These are phyloP conservation scores for Podochytrium sp. DNA, from an alignment of 192 early-diverging fungal genomes.

Conservation along the genomic window DNA sequence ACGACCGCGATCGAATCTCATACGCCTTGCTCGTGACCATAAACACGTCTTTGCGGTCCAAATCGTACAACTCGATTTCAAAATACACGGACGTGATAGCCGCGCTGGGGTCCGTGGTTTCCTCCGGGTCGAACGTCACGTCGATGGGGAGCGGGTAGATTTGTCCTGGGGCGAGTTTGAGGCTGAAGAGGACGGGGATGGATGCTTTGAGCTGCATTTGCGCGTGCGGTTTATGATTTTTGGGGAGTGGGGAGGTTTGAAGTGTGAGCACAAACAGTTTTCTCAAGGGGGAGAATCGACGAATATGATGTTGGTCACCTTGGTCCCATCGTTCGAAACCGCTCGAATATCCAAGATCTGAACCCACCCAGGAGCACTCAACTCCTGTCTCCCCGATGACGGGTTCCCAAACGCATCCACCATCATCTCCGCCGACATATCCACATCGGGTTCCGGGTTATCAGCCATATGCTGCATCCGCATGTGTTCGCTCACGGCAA, in stretches of 20 bases:
- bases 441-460: background rate
- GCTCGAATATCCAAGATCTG: constrained; percentile 37
- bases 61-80: constrained; percentile 33
- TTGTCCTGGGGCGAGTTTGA: constrained; percentile 57
- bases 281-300: background rate
- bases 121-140: constrained; percentile 31
- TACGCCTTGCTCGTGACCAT: constrained; percentile 28
- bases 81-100: constrained; percentile 24
- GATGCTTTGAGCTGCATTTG: constrained; percentile 18
- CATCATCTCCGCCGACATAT: background rate
- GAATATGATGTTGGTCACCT: constrained; percentile 8
- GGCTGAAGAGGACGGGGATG: constrained; percentile 42
- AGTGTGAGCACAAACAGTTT: too few species aligned
- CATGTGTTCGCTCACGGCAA: background rate
- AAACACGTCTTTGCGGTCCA: constrained; percentile 35
- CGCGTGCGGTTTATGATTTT: background rate
- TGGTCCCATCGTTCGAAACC: constrained; percentile 26
- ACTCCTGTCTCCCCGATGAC: constrained; percentile 4
- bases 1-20: constrained; percentile 34
- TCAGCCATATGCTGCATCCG: background rate
- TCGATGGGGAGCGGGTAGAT: constrained; percentile 51
- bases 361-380: constrained; percentile 35
- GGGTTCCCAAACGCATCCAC: constrained; percentile 5
- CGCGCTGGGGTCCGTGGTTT: background rate
- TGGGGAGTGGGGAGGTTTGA: background rate